A percentile compares a stretch with the other conserved stretches of the same genome.
Conservation (phyloP, 148 eudicot species). For the Camellia japonica region DNA sequence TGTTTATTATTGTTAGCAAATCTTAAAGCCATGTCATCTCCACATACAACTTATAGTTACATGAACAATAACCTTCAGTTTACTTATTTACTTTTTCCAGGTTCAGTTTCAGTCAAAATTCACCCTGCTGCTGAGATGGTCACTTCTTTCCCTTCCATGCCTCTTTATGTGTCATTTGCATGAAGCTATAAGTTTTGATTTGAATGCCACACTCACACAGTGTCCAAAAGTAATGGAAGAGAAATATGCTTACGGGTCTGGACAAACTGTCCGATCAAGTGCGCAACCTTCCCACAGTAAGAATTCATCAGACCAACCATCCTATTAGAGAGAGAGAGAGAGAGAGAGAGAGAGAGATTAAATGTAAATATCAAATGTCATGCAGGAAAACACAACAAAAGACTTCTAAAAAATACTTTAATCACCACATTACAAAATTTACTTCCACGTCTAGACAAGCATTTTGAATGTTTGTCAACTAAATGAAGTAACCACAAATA, state of each 20-base stretch:
- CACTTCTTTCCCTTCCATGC: neutral
- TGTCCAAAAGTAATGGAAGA: slow-evolving; percentile 3
- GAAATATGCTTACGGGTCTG: slow-evolving; percentile 67
- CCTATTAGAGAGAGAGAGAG: slow-evolving; percentile 31
- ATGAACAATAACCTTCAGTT: neutral
- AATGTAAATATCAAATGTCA: neutral
- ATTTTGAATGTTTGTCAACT: neutral
- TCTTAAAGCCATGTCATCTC: too few species aligned
- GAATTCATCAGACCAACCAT: slow-evolving; percentile 46
- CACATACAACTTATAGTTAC: neutral
- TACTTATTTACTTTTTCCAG: neutral
- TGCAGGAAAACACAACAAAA: neutral
- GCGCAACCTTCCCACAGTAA: slow-evolving; percentile 59
- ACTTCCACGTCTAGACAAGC: slow-evolving; percentile 8
- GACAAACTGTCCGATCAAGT: slow-evolving; percentile 65
- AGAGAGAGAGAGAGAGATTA: too few species aligned
- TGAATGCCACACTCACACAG: neutral
- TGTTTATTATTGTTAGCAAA: too few species aligned
- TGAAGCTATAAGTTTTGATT: neutral
- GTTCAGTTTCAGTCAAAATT: neutral
- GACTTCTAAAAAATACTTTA: neutral
- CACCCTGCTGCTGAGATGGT: neutral
- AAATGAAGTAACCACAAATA: neutral
- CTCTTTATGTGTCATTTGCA: neutral
- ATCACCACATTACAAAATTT: neutral